Percentiles rank a stretch among this genome's conserved stretches.
These are phyloP conservation scores for Yamadazyma sp. DNA, from an alignment of 805 yeast species.

Conservation along the genomic window DNA sequence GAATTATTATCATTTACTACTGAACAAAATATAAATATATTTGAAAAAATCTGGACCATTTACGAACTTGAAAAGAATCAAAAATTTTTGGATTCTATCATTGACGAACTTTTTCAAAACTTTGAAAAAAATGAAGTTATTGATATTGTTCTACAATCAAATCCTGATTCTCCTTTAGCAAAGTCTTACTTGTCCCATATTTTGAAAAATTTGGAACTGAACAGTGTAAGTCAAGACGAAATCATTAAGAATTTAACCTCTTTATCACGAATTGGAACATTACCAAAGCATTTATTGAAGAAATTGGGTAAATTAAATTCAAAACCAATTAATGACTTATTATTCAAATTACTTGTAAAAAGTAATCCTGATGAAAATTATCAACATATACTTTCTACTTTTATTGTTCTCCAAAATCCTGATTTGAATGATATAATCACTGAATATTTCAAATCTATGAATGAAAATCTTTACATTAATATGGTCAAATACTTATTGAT, in stretches of 20 bases:
- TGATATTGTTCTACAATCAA: background rate
- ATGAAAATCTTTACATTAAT: no score
- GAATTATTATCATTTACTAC: slow-evolving; percentile 2
- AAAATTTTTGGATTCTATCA: no score
- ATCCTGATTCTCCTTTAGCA: no score
- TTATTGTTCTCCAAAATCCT: no score
- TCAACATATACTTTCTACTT: no score
- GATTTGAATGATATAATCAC: no score
- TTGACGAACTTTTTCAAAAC: background rate
- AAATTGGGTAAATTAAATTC: slow-evolving; percentile 2
- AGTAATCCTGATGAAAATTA: background rate
- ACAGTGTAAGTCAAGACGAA: no score
- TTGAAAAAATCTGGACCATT: slow-evolving; percentile 3
- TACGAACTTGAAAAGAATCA: background rate
- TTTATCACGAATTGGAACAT: no score
- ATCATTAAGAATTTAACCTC: no score
- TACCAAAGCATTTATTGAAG: slow-evolving; percentile 1
- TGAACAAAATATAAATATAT: background rate
- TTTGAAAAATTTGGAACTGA: no score
- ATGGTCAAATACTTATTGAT: slow-evolving; percentile 12
- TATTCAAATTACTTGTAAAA: background rate
- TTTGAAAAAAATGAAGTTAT: background rate
- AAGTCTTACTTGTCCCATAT: no score
- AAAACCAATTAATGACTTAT: background rate
- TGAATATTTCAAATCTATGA: no score